These are phyloP conservation scores for Arthrinium phaeospermum DNA, from an alignment of 2,329 filamentous ascomycete genomes.

Conservation along the genomic window DNA sequence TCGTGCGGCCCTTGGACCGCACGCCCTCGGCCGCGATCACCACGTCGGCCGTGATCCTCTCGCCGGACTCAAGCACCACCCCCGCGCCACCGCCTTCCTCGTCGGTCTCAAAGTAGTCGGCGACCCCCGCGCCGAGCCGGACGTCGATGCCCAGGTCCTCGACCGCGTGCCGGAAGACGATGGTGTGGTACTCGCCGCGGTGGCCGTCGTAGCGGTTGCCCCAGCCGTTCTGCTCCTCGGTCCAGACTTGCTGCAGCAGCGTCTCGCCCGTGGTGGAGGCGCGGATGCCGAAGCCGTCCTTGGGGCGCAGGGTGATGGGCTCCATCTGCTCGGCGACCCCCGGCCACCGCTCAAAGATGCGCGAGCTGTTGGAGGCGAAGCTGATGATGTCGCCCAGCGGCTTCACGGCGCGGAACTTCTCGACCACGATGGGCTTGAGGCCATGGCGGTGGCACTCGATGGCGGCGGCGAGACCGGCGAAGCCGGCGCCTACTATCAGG, in stretches of 20 bases:
- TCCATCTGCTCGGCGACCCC: slow-evolving; percentile 54
- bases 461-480: slow-evolving; percentile 18
- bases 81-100: slow-evolving; percentile 33
- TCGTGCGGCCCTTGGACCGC: slow-evolving; percentile 6
- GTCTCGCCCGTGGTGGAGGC: slow-evolving; percentile 55
- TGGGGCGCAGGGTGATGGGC: slow-evolving; percentile 49
- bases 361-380: slow-evolving; percentile 62
- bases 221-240: slow-evolving; percentile 42
- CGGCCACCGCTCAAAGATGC: slow-evolving; percentile 63
- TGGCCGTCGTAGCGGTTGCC: slow-evolving; percentile 59
- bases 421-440: slow-evolving; percentile 9
- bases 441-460: slow-evolving; percentile 20
- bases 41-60: slow-evolving; percentile 35
- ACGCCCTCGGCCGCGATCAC: slow-evolving; percentile 20
- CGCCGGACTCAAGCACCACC: slow-evolving; percentile 48
- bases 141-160: slow-evolving; percentile 56
- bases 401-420: slow-evolving; percentile 45
- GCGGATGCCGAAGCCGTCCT: slow-evolving; percentile 53
- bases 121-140: slow-evolving; percentile 49
- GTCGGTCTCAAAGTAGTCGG: slow-evolving; percentile 52
- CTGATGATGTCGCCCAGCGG: slow-evolving; percentile 56
- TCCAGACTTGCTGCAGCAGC: slow-evolving; percentile 54
- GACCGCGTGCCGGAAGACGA: slow-evolving; percentile 55
- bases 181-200: slow-evolving; percentile 56
- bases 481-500: slow-evolving; percentile 17